Conservation (phyloP, 2,329 filamentous ascomycete genomes). For the Phyllosticta ampelicida region DNA sequence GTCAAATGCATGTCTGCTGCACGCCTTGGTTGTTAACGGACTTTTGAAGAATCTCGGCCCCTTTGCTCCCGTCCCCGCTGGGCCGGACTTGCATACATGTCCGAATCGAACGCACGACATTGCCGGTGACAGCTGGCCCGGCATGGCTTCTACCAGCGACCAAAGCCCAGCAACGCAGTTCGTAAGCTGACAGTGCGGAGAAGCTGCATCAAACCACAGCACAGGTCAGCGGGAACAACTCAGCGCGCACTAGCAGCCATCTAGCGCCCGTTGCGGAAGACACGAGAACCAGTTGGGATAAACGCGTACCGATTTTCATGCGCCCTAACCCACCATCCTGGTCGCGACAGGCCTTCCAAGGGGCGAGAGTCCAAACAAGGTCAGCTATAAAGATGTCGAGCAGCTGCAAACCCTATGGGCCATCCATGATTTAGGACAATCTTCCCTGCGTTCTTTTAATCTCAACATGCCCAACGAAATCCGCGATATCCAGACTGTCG, state of each 20-base stretch:
- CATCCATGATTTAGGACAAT: neutral
- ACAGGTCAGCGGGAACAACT: neutral
- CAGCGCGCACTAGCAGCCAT: neutral
- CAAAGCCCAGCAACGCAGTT: neutral
- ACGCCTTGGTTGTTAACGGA: too few species aligned
- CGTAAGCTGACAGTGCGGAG: neutral
- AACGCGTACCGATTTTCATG: neutral
- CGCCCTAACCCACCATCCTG: neutral
- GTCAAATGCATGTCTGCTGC: too few species aligned
- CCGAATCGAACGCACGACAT: neutral
- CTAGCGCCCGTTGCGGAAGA: neutral
- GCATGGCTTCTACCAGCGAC: neutral
- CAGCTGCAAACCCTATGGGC: too few species aligned
- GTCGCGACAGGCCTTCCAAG: neutral
- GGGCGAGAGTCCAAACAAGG: neutral
- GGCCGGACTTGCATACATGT: neutral
- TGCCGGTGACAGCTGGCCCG: neutral
- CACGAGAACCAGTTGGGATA: neutral
- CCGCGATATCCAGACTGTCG: conserved; percentile 22
- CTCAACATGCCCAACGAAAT: conserved; percentile 12
- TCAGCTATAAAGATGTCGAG: neutral
- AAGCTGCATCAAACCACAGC: neutral
- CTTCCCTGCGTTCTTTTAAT: neutral
- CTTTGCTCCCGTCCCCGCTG: neutral
- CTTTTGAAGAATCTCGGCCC: too few species aligned